A percentile compares a stretch with the other conserved stretches of the same genome.
phyloP scores from a whole-genome alignment of 208 protist genomes.

The Acanthamoeba sp. region DNA sequence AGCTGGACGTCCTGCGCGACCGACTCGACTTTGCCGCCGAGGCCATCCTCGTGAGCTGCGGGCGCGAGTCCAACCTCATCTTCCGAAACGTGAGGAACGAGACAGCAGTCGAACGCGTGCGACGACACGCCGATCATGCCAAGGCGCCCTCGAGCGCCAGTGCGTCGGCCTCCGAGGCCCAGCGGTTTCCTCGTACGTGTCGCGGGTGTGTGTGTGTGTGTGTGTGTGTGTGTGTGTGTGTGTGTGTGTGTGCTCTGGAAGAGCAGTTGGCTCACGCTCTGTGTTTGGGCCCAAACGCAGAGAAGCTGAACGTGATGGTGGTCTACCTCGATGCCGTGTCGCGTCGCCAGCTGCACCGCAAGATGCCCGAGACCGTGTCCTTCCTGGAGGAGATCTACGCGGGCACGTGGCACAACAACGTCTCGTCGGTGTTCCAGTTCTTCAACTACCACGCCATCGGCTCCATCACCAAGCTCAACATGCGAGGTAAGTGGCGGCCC shows the following conservation, averaged over 20 bases:
- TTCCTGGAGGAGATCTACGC: slow-evolving; percentile 24
- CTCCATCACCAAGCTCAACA: slow-evolving; percentile 67
- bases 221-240: background rate
- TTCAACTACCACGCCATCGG: slow-evolving; percentile 69
- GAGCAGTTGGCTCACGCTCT: too few species aligned
- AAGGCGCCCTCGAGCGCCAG: background rate
- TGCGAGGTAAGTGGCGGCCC: background rate
- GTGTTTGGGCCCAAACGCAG: background rate
- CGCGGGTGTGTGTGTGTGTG: too few species aligned
- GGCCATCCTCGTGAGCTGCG: slow-evolving; percentile 59
- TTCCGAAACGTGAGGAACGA: slow-evolving; percentile 50
- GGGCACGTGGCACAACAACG: slow-evolving; percentile 40
- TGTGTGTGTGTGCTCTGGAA: too few species aligned
- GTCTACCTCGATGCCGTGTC: slow-evolving; percentile 58
- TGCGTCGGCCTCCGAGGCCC: background rate
- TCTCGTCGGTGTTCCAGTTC: slow-evolving; percentile 62
- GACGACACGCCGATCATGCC: background rate
- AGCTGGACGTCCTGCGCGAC: background rate
- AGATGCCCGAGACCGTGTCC: slow-evolving; percentile 47
- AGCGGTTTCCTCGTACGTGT: too few species aligned
- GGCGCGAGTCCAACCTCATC: slow-evolving; percentile 35
- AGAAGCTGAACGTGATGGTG: slow-evolving; percentile 64
- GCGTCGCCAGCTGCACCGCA: slow-evolving; percentile 25
- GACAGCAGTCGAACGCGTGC: background rate
- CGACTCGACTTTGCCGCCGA: slow-evolving; percentile 36